Percentiles rank a stretch among this genome's conserved stretches.
These are phyloP conservation scores for Solanum pinnatisectum DNA, from an alignment of 257 asterid genomes.

Conservation along the genomic window DNA sequence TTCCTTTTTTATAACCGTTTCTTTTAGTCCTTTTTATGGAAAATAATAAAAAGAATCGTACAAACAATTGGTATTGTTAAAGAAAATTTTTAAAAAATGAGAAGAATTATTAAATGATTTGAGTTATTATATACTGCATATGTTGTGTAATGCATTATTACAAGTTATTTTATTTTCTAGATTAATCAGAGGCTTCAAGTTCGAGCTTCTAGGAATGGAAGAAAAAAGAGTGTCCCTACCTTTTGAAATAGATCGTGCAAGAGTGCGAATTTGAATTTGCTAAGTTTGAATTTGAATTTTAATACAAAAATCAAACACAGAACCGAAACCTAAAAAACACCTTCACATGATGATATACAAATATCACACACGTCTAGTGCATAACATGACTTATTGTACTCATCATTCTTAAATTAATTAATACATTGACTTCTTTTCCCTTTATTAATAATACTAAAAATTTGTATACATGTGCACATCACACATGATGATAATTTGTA, in stretches of 20 bases:
- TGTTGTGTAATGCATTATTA: not conserved
- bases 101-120: not conserved
- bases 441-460: not conserved
- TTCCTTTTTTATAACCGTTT: not conserved
- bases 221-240: too few species aligned
- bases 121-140: not conserved
- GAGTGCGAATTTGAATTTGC: fast-evolving
- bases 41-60: not conserved
- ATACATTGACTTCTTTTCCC: not conserved
- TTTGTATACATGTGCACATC: not conserved
- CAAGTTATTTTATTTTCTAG: not conserved
- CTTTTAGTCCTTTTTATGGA: not conserved
- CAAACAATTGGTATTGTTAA: not conserved
- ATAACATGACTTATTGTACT: not conserved
- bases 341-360: too few species aligned
- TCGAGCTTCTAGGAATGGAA: fast-evolving
- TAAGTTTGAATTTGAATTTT: too few species aligned
- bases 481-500: not conserved
- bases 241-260: fast-evolving
- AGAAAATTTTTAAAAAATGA: not conserved
- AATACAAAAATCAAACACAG: fast-evolving
- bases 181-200: not conserved
- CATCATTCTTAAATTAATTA: not conserved
- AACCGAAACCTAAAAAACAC: not conserved
- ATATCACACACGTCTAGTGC: not conserved